Percentiles rank a stretch among this genome's conserved stretches.
These are phyloP conservation scores for Dimocarpus longan DNA, from an alignment of 345 rosid species.

Conservation along the genomic window DNA sequence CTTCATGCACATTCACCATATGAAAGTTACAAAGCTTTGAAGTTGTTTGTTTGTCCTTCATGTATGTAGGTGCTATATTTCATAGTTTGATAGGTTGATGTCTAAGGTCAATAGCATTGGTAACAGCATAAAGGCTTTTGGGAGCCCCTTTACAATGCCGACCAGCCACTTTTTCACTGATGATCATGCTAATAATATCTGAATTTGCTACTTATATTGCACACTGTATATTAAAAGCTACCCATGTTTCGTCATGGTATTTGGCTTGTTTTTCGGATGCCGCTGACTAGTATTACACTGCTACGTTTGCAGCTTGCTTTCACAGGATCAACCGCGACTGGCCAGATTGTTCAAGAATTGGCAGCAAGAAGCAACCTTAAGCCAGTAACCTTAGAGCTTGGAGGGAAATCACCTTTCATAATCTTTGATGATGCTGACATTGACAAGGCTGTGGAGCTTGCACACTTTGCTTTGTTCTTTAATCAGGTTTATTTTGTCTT, in stretches of 20 bases:
- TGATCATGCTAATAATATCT: neutral
- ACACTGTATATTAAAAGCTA: neutral
- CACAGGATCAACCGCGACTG: constrained; percentile 87
- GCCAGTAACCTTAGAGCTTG: constrained; percentile 93
- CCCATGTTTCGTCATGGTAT: neutral
- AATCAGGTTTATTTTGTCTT: constrained; percentile 64
- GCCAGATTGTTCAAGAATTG: constrained; percentile 68
- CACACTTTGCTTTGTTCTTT: constrained; percentile 91
- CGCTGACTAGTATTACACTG: neutral
- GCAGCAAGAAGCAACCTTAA: constrained; percentile 95
- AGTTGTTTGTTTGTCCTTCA: neutral
- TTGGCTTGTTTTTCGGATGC: constrained; percentile 3
- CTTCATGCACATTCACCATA: neutral
- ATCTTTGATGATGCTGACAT: constrained; percentile 90
- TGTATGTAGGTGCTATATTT: neutral
- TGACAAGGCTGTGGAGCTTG: constrained; percentile 85
- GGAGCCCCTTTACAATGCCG: neutral
- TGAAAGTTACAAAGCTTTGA: neutral
- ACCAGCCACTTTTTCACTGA: neutral
- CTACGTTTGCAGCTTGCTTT: constrained; percentile 70
- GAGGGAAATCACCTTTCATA: constrained; percentile 95
- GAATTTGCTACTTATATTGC: neutral
- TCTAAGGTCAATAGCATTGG: neutral
- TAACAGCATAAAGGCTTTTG: neutral
- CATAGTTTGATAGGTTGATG: neutral